A percentile compares a stretch with the other conserved stretches of the same genome.
Conservation (phyloP, 345 rosid genomes). For the Streptanthus diversifolius region DNA sequence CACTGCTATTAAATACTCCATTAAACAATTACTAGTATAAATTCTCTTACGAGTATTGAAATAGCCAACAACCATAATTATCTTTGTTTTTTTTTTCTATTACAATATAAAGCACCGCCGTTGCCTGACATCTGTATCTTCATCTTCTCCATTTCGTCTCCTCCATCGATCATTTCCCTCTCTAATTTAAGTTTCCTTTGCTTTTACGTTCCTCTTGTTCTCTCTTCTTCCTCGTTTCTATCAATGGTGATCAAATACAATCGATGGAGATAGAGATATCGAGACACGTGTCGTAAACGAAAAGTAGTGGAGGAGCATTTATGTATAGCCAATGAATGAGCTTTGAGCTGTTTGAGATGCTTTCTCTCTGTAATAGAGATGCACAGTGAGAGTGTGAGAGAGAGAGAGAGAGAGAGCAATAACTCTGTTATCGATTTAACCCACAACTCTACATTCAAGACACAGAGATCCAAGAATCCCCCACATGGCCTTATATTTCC, state of each 20-base stretch:
- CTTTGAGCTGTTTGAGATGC: constrained; percentile 29
- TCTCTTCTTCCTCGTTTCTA: constrained; percentile 15
- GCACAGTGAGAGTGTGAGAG: not conserved
- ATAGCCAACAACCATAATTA: not conserved
- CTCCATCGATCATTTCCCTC: not conserved
- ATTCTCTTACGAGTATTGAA: not conserved
- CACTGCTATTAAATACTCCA: not conserved
- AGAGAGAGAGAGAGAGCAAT: constrained; percentile 7
- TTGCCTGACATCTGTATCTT: not conserved
- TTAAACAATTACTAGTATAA: not conserved
- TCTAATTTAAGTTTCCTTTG: not conserved
- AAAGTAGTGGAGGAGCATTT: constrained; percentile 21
- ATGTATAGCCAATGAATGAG: constrained; percentile 35
- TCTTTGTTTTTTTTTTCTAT: not conserved
- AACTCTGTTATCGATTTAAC: constrained; percentile 34
- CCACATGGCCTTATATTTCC: not conserved
- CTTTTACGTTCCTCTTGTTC: not conserved
- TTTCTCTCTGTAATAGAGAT: constrained; percentile 2
- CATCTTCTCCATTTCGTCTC: not conserved
- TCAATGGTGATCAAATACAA: constrained; percentile 15
- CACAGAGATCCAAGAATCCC: constrained; percentile 8
- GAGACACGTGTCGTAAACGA: constrained; percentile 18
- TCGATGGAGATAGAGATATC: not conserved
- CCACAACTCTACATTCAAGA: constrained; percentile 31
- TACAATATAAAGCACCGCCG: not conserved